A percentile compares a stretch with the other conserved stretches of the same genome.
phyloP scores from a whole-genome alignment of 805 yeast species.

The Candida loeiensis region DNA sequence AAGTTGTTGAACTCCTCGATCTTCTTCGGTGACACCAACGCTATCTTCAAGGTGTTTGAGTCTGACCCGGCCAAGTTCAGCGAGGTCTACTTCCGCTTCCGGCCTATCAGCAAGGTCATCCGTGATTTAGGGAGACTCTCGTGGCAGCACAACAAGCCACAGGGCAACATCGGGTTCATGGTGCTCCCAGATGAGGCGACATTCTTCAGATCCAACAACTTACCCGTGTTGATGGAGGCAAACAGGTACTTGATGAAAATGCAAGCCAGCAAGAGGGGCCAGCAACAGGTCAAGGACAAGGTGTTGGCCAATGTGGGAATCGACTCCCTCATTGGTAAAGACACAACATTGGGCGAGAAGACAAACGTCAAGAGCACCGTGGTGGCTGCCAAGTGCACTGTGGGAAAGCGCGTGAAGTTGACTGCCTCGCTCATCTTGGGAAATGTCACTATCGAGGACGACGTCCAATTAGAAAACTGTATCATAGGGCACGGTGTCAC shows the following conservation, averaged over 20 bases:
- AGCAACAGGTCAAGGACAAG: constrained; percentile 43
- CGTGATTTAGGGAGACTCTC: constrained; percentile 88
- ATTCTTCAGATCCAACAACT: constrained; percentile 74
- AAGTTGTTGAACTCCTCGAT: constrained; percentile 72
- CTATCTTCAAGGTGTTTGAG: constrained; percentile 50
- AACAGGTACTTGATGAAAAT: constrained; percentile 71
- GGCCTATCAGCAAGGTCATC: constrained; percentile 62
- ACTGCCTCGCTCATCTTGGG: constrained; percentile 81
- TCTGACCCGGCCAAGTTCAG: constrained; percentile 30
- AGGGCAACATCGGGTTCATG: constrained; percentile 65
- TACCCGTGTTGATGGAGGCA: constrained; percentile 84
- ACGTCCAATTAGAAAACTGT: constrained; percentile 78
- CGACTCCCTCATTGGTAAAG: constrained; percentile 75
- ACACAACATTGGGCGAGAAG: constrained; percentile 70
- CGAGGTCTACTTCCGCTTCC: constrained; percentile 38
- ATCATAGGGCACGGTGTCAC: constrained; percentile 69
- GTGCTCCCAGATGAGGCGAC: constrained; percentile 65
- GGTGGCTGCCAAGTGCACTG: constrained; percentile 65
- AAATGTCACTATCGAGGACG: constrained; percentile 73
- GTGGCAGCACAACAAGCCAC: constrained; percentile 69
- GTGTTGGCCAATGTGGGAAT: constrained; percentile 76
- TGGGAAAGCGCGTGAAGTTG: constrained; percentile 84
- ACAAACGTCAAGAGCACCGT: constrained; percentile 85
- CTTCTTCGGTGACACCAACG: constrained; percentile 37
- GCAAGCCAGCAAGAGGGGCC: constrained; percentile 45